These are phyloP conservation scores for Monosporascus sp. DNA, from an alignment of 2,329 filamentous ascomycete genomes.

Conservation along the genomic window DNA sequence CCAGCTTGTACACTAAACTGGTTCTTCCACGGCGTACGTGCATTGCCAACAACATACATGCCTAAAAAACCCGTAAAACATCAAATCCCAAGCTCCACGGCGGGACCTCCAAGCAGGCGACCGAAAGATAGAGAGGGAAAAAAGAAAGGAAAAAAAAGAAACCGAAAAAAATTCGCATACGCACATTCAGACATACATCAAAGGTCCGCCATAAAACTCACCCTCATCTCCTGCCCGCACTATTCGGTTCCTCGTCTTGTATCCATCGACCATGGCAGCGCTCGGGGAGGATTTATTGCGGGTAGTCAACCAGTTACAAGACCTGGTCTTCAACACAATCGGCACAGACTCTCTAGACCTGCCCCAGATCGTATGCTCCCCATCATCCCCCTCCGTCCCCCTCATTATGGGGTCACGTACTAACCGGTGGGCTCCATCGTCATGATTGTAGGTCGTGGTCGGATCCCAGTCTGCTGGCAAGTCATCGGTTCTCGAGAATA, in stretches of 20 bases:
- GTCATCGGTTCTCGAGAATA: constrained; percentile 97
- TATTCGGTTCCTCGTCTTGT: neutral
- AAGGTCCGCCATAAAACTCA: neutral
- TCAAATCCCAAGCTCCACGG: neutral
- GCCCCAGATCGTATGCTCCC: constrained; percentile 81
- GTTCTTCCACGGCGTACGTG: neutral
- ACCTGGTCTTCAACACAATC: constrained; percentile 99
- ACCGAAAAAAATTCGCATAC: neutral
- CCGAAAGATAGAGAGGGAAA: neutral
- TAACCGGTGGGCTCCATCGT: constrained; percentile 6
- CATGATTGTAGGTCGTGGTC: constrained; percentile 72
- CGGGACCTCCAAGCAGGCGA: neutral
- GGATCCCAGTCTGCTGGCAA: constrained; percentile 98
- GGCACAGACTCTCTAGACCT: constrained; percentile 97
- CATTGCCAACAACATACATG: neutral
- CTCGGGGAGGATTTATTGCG: constrained; percentile 92
- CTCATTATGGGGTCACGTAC: constrained; percentile 5
- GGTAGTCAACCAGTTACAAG: constrained; percentile 97
- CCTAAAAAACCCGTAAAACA: neutral
- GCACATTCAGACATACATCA: neutral
- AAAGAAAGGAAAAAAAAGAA: neutral
- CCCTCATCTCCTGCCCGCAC: neutral
- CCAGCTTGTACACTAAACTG: too few relatives aligned
- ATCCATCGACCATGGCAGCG: constrained; percentile 65
- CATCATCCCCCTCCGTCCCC: constrained; percentile 10